A percentile compares a stretch with the other conserved stretches of the same genome.
Evolutionary conservation across 1,139 yeast genomes (phyloP).

Genomic region (Eremothecium cymbalariae): DNA sequence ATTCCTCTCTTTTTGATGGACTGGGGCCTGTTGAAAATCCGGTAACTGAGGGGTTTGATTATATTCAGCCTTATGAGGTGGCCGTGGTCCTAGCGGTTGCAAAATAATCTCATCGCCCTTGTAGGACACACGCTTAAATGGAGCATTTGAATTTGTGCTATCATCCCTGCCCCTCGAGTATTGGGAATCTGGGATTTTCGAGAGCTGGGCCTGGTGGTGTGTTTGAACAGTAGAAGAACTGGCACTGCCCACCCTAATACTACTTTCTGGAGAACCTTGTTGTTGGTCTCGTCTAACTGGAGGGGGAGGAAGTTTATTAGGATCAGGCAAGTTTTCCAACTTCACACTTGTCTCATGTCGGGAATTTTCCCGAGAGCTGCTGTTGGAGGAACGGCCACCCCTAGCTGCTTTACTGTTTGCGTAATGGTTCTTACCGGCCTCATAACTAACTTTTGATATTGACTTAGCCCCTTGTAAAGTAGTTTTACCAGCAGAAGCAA

Average conservation of each 20-base stretch:
- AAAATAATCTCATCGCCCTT: too few relatives aligned
- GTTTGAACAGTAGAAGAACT: not conserved
- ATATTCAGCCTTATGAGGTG: too few relatives aligned
- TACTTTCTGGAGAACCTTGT: conserved; percentile 25
- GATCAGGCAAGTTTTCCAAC: conserved; percentile 33
- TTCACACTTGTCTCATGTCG: conserved; percentile 27
- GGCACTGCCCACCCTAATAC: conserved; percentile 11
- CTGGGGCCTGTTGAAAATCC: too few relatives aligned
- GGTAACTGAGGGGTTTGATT: too few relatives aligned
- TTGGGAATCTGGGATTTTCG: conserved; percentile 3
- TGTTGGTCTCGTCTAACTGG: conserved; percentile 40
- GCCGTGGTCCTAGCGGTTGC: too few relatives aligned
- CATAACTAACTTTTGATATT: conserved; percentile 41
- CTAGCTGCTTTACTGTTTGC: conserved; percentile 19
- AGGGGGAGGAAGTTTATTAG: conserved; percentile 45
- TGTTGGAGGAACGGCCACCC: conserved; percentile 9
- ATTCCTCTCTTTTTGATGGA: not conserved
- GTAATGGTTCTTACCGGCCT: conserved; percentile 36
- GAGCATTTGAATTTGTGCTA: not conserved
- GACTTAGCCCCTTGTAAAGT: conserved; percentile 38
- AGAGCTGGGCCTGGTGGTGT: not conserved
- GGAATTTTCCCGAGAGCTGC: conserved; percentile 11
- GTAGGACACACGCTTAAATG: too few relatives aligned
- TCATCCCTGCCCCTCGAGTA: not conserved
- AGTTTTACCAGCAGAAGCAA: conserved; percentile 32